These are phyloP conservation scores for Aspergillus pseudotamarii DNA, from an alignment of 2,329 filamentous ascomycete species.

Conservation along the genomic window DNA sequence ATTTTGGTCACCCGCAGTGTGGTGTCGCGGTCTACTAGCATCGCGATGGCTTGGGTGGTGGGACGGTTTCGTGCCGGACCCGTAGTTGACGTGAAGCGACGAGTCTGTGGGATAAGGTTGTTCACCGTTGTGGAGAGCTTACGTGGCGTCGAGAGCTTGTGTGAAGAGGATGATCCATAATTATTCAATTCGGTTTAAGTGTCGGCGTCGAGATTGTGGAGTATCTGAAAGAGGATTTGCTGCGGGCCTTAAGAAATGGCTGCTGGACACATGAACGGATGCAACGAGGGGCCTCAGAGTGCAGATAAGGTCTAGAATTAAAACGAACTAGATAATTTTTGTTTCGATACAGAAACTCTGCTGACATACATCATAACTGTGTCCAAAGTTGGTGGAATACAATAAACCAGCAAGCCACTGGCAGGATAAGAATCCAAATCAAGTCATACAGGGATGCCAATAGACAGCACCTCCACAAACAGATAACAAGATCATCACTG, in stretches of 20 bases:
- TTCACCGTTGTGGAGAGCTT: neutral
- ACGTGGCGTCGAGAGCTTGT: neutral
- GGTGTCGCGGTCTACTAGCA: neutral
- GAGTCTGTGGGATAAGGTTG: neutral
- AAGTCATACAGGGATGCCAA: slow-evolving; percentile 10
- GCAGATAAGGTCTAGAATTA: neutral
- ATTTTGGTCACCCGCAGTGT: neutral
- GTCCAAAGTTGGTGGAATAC: slow-evolving; percentile 10
- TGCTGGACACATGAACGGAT: neutral
- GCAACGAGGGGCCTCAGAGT: neutral
- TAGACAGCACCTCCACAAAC: slow-evolving; percentile 5
- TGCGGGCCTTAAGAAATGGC: neutral
- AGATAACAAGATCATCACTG: slow-evolving; percentile 11
- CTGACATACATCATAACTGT: slow-evolving; percentile 25
- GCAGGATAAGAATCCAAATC: slow-evolving; percentile 5
- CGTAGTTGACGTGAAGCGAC: neutral
- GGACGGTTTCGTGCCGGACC: neutral
- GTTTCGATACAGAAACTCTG: slow-evolving; percentile 14
- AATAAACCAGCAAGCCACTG: slow-evolving; percentile 8
- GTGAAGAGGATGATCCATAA: neutral
- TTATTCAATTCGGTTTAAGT: neutral
- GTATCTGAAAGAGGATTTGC: neutral
- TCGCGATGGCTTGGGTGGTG: neutral
- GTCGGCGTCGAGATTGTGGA: neutral
- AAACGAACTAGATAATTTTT: slow-evolving; percentile 5